Evolutionary conservation across 2,329 filamentous ascomycete species (phyloP).

Genomic region (Fusarium nurragi): DNA sequence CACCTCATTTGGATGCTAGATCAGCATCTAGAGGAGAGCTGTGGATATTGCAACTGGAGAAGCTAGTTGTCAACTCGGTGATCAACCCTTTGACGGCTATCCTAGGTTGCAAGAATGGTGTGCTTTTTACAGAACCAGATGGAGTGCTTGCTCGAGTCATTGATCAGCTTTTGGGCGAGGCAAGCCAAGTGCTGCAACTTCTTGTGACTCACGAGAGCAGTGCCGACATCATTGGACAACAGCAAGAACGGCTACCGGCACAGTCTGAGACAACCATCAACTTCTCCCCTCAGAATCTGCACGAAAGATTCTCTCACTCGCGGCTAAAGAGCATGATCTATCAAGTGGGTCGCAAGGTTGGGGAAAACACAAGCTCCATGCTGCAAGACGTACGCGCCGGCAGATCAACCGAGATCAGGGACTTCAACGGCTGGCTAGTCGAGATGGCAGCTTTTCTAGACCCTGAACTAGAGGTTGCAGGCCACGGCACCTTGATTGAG

Average conservation of each 20-base stretch:
- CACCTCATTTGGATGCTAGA: conserved; percentile 56
- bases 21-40: conserved; percentile 56
- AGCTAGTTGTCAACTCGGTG: conserved; percentile 81
- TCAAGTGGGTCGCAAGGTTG: conserved; percentile 58
- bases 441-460: conserved; percentile 56
- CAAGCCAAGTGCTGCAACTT: conserved; percentile 74
- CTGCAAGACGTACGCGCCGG: conserved; percentile 65
- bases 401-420: conserved; percentile 63
- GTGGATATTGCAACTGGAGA: conserved; percentile 79
- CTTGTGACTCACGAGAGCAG: conserved; percentile 69
- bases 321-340: conserved; percentile 58
- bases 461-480: conserved; percentile 47
- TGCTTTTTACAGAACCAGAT: conserved; percentile 68
- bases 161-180: conserved; percentile 76
- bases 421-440: conserved; percentile 69
- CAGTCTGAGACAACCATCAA: conserved; percentile 16
- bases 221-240: conserved; percentile 49
- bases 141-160: conserved; percentile 67
- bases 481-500: conserved; percentile 54
- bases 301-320: conserved; percentile 55
- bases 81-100: conserved; percentile 89
- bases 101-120: conserved; percentile 80
- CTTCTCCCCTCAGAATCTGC: conserved; percentile 32
- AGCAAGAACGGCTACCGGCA: neutral
- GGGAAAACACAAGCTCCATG: conserved; percentile 69